phyloP scores from a whole-genome alignment of 306 rosid genomes.

The Castanea crenata region DNA sequence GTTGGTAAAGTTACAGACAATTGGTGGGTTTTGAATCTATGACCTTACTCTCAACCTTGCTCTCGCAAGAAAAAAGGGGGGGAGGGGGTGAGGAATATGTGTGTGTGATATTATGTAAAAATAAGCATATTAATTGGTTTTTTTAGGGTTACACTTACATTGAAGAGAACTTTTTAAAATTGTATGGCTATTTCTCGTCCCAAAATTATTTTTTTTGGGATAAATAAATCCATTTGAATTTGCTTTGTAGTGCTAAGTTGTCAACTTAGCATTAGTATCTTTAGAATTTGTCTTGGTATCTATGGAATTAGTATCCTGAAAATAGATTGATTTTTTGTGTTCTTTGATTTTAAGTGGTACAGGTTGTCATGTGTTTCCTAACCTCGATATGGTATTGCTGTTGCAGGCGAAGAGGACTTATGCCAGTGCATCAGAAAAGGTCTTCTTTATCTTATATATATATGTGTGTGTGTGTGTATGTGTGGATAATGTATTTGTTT shows the following conservation, averaged over 20 bases:
- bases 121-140: too few relatives aligned
- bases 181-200: not conserved
- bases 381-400: not conserved
- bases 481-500: not conserved
- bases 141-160: not conserved
- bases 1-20: too few relatives aligned
- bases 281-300: not conserved
- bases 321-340: not conserved
- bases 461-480: not conserved
- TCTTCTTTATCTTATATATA: constrained; percentile 23
- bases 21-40: too few relatives aligned
- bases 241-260: not conserved
- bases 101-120: too few relatives aligned
- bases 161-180: not conserved
- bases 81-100: too few relatives aligned
- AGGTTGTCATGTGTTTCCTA: constrained; percentile 14
- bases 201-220: not conserved
- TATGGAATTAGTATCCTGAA: not conserved
- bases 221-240: not conserved
- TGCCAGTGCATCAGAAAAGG: constrained; percentile 46
- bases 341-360: constrained; percentile 7
- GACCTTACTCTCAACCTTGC: too few relatives aligned
- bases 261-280: not conserved
- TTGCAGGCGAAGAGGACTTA: constrained; percentile 53
- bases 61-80: too few relatives aligned